These are phyloP conservation scores for Jatropha podagrica DNA, from an alignment of 441 rosid genomes.

Conservation along the genomic window DNA sequence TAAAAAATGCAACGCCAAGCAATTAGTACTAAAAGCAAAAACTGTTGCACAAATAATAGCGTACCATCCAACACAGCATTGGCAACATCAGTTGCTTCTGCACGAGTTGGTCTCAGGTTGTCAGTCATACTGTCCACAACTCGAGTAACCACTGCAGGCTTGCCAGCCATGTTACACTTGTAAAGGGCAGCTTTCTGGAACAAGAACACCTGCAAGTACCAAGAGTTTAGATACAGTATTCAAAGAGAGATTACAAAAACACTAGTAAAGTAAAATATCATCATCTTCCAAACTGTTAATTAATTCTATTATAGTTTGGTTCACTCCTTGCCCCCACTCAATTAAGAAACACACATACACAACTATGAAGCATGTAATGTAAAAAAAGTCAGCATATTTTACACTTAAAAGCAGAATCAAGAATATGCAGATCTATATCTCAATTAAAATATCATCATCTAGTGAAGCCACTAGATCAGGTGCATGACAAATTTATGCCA, in stretches of 20 bases:
- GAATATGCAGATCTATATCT: neutral
- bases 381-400: too few relatives aligned
- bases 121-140: slow-evolving; percentile 99
- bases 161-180: slow-evolving; percentile 99
- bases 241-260: neutral
- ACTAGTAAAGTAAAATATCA: neutral
- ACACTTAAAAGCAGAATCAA: slow-evolving; percentile 9
- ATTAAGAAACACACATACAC: neutral
- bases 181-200: slow-evolving; percentile 96
- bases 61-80: slow-evolving; percentile 97
- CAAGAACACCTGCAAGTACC: slow-evolving; percentile 72
- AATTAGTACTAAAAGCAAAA: slow-evolving; percentile 9
- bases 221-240: slow-evolving; percentile 4
- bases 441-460: too few relatives aligned
- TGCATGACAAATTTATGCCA: neutral
- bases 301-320: too few relatives aligned
- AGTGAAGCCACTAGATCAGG: neutral
- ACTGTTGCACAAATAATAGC: slow-evolving; percentile 10
- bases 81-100: slow-evolving; percentile 99
- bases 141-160: slow-evolving; percentile 96
- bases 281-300: neutral
- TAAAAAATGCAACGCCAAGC: neutral
- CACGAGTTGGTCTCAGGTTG: slow-evolving; percentile 98
- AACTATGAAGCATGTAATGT: too few relatives aligned
- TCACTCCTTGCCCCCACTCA: neutral